Base-by-base conservation (phyloP, 2,329 filamentous ascomycete species). In the Talaromyces sp. region DNA sequence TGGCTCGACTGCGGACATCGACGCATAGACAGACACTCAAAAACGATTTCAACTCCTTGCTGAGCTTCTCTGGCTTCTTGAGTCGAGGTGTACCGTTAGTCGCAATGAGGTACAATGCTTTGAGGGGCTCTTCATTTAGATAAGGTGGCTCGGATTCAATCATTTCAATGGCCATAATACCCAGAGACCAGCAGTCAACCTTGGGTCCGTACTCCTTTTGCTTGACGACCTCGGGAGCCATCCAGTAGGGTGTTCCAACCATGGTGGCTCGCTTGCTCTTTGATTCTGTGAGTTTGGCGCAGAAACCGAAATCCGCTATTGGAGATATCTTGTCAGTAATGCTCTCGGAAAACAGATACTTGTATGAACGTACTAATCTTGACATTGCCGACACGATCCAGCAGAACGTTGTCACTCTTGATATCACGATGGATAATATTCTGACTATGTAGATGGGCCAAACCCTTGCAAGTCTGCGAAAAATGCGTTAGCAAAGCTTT, bases 131-230 rank as follows among this genome's bases (percentile, higher is more conserved):
- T 80, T 98, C 95, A 80, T 98, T 98, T 43, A 98, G 87, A 78
- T 99, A 99, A 0, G 95, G 95, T 6, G 95, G 95, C 79, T 99
- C 95, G 19, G 92, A 96, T 78, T 99, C 95, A 74, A 98, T 98
- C 95, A 99, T 97, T 80, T 99, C 95, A 74, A 99, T 98, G 27
- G 95, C 94, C 95, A 98, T 99, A 81, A 99, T 99, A 74, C 95
- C 95, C 68, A 99, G 83, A 35, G 93, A 97, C 95, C 95, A 99
- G 75, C 98, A 97, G 75, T 99, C 95, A 68, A 98, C 95, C 84
- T 98, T 98, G 75, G 91, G 91, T 45, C 94, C 95, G 74, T 99
- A 99, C 79, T 97, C 94, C 83, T 98, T 98, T 78, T 98, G 95
- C 83, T 98, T 98, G 76, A 99, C 95, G 52, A 99, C 95, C 79